Percentiles rank a stretch among this genome's conserved stretches.
These are phyloP conservation scores for Fusarium algeriense DNA, from an alignment of 2,329 filamentous ascomycete genomes.

Conservation along the genomic window DNA sequence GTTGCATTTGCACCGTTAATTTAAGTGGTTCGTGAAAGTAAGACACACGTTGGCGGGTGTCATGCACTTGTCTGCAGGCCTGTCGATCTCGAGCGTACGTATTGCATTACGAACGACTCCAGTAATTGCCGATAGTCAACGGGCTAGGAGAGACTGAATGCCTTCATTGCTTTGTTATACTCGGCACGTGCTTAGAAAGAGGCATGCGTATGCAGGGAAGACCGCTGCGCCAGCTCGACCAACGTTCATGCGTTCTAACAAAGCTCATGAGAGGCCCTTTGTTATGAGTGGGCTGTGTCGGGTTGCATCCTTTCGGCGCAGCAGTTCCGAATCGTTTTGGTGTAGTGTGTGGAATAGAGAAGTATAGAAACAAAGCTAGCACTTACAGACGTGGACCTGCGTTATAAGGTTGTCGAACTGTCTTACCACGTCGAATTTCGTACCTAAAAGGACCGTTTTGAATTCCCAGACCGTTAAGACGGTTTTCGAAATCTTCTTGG, in stretches of 20 bases:
- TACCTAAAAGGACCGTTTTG: constrained; percentile 47
- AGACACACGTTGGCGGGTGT: constrained; percentile 15
- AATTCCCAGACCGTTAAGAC: constrained; percentile 49
- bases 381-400: constrained; percentile 49
- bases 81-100: constrained; percentile 15
- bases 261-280: constrained; percentile 3
- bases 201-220: constrained; percentile 8
- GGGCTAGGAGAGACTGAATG: constrained; percentile 8
- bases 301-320: constrained; percentile 7
- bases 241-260: constrained; percentile 23
- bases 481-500: constrained; percentile 45
- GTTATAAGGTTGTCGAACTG: constrained; percentile 46
- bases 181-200: constrained; percentile 10
- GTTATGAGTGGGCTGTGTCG: constrained; percentile 10
- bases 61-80: constrained; percentile 7
- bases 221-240: constrained; percentile 25
- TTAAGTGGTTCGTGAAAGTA: neutral
- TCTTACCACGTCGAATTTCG: constrained; percentile 51
- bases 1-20: neutral
- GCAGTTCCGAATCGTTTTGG: constrained; percentile 1
- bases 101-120: constrained; percentile 29
- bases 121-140: constrained; percentile 1
- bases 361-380: constrained; percentile 12
- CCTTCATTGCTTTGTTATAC: constrained; percentile 22
- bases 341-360: constrained; percentile 7